Conservation (phyloP, 2,329 filamentous ascomycete genomes). For the Phyllosticta citrichinensis region DNA sequence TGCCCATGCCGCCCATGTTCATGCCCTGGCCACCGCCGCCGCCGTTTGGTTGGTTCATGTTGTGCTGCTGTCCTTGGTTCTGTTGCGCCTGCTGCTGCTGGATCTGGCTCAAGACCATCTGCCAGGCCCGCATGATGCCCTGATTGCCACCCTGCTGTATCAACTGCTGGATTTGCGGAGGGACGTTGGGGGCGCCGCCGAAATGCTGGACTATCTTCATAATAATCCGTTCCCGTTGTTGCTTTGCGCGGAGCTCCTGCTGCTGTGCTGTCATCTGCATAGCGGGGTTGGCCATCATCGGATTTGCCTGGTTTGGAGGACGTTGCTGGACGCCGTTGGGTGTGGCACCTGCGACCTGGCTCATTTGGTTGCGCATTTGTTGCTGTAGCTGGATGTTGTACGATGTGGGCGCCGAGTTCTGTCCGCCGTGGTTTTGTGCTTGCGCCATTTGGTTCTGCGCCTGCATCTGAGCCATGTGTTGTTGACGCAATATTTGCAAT, state of each 20-base stretch:
- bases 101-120: neutral
- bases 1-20: constrained; percentile 6
- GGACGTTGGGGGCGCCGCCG: constrained; percentile 11
- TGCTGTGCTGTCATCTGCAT: constrained; percentile 3
- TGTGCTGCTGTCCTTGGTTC: constrained; percentile 10
- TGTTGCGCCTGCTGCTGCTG: constrained; percentile 23
- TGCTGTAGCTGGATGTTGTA: constrained; percentile 6
- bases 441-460: constrained; percentile 1
- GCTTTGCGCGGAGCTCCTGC: neutral
- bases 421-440: too few species aligned
- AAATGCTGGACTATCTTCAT: constrained; percentile 13
- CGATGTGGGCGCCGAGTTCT: too few species aligned
- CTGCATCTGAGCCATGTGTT: constrained; percentile 4
- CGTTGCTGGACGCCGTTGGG: constrained; percentile 1
- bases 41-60: neutral
- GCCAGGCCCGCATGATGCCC: constrained; percentile 1
- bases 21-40: constrained; percentile 13
- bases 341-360: neutral
- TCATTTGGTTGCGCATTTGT: constrained; percentile 9
- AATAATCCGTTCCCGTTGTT: constrained; percentile 16
- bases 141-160: constrained; percentile 11
- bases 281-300: constrained; percentile 3
- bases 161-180: constrained; percentile 22
- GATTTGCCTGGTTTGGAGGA: constrained; percentile 1
- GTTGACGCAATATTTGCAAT: constrained; percentile 15